These are phyloP conservation scores for Creolimax fragrantissima DNA, from an alignment of 78 protist genomes.

Conservation along the genomic window DNA sequence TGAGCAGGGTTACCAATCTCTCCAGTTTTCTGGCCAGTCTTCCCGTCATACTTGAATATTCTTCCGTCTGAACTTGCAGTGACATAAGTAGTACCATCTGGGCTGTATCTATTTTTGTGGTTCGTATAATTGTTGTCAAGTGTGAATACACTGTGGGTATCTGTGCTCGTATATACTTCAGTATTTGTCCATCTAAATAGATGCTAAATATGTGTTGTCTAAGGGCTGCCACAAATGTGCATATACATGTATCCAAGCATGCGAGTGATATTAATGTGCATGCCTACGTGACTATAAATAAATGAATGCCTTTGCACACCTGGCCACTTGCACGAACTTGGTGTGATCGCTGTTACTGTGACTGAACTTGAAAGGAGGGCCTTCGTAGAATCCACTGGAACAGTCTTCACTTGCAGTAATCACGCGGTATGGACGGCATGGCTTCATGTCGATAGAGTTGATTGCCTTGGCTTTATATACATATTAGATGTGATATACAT, in stretches of 20 bases:
- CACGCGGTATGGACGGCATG: conserved; percentile 75
- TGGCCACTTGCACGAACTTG: conserved; percentile 12
- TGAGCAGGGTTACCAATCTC: conserved; percentile 49
- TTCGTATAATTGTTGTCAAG: too few relatives aligned
- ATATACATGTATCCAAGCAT: not conserved
- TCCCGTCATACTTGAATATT: conserved; percentile 70
- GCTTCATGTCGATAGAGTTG: conserved; percentile 59
- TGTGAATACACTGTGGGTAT: too few relatives aligned
- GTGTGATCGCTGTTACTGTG: conserved; percentile 39
- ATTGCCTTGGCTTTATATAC: conserved; percentile 55
- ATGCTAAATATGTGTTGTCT: not conserved
- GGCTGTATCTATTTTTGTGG: conserved; percentile 49
- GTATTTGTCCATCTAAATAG: too few relatives aligned
- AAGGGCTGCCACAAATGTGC: not conserved
- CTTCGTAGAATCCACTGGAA: conserved; percentile 27
- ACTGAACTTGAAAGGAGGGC: conserved; percentile 86
- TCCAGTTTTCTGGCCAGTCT: conserved; percentile 63
- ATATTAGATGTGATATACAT: not conserved
- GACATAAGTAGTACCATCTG: conserved; percentile 51
- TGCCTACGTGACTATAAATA: not conserved
- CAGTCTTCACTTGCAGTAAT: conserved; percentile 72
- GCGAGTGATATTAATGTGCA: not conserved
- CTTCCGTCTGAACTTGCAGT: conserved; percentile 58
- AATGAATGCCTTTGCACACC: not conserved
- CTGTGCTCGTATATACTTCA: too few relatives aligned